These are phyloP conservation scores for Candida smagusa DNA, from an alignment of 1,139 yeast genomes.

Conservation along the genomic window DNA sequence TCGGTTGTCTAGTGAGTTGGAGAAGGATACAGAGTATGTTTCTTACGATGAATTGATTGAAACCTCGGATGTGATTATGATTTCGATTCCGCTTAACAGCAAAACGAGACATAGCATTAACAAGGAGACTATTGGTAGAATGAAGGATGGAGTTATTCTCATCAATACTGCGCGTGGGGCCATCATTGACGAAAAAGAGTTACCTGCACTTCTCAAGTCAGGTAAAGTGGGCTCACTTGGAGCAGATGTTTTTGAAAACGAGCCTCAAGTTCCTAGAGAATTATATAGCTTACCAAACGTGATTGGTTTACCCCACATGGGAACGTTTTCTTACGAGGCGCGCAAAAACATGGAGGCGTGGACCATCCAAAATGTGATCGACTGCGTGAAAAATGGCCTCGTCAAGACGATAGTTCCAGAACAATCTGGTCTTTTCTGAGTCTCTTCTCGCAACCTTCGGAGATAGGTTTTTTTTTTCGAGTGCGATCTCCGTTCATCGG, in stretches of 20 bases:
- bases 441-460: too few relatives aligned
- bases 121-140: slow-evolving; percentile 47
- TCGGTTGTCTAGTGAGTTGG: slow-evolving; percentile 51
- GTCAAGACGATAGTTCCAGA: slow-evolving; percentile 70
- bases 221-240: slow-evolving; percentile 77
- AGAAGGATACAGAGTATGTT: slow-evolving; percentile 54
- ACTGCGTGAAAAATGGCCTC: slow-evolving; percentile 52
- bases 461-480: not conserved
- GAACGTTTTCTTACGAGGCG: slow-evolving; percentile 67
- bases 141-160: slow-evolving; percentile 63
- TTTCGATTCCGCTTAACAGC: slow-evolving; percentile 61
- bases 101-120: slow-evolving; percentile 60
- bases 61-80: slow-evolving; percentile 55
- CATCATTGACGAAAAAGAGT: slow-evolving; percentile 63
- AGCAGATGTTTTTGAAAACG: slow-evolving; percentile 80
- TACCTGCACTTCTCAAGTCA: slow-evolving; percentile 57
- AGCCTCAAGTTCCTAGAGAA: slow-evolving; percentile 67
- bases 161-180: slow-evolving; percentile 76
- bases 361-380: slow-evolving; percentile 45
- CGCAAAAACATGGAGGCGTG: slow-evolving; percentile 55
- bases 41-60: slow-evolving; percentile 54
- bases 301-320: slow-evolving; percentile 76
- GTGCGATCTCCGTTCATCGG: not conserved
- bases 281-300: slow-evolving; percentile 55
- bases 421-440: slow-evolving; percentile 24